These are phyloP conservation scores for Ceratobasidium sp. DNA, from an alignment of 1,284 basidiomycete genomes.

Conservation along the genomic window DNA sequence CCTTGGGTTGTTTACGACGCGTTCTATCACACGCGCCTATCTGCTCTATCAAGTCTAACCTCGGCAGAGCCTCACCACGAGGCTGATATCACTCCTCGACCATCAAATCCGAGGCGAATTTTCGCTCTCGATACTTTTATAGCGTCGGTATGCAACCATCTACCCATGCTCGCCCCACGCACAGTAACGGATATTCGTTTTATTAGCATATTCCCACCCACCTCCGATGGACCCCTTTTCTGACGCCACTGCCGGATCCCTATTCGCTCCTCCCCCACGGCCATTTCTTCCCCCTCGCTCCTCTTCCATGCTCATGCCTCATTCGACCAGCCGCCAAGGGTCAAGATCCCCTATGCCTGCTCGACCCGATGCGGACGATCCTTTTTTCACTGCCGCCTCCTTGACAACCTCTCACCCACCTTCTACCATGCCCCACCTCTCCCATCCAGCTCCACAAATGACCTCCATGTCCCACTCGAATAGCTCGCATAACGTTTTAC, in stretches of 20 bases:
- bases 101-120: constrained; percentile 15
- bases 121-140: constrained; percentile 1
- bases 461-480: no score
- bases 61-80: constrained; percentile 18
- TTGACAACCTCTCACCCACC: constrained; percentile 1
- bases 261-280: constrained; percentile 26
- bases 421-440: constrained; percentile 13
- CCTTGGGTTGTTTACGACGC: constrained; percentile 6
- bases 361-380: constrained; percentile 31
- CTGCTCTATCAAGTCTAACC: background rate
- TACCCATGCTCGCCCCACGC: no score
- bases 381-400: constrained; percentile 25
- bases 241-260: constrained; percentile 17
- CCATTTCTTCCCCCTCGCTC: background rate
- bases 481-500: no score
- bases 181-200: constrained; percentile 8
- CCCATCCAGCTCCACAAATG: background rate
- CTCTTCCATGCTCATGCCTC: background rate
- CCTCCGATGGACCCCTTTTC: constrained; percentile 31
- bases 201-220: constrained; percentile 19
- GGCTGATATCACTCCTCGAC: constrained; percentile 18
- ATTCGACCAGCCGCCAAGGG: background rate
- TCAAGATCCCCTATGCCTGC: constrained; percentile 26
- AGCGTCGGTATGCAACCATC: no score
- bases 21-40: constrained; percentile 2